These are phyloP conservation scores for Echinochloa phyllopogon DNA, from an alignment of 176 grass and related monocot species.

Conservation along the genomic window DNA sequence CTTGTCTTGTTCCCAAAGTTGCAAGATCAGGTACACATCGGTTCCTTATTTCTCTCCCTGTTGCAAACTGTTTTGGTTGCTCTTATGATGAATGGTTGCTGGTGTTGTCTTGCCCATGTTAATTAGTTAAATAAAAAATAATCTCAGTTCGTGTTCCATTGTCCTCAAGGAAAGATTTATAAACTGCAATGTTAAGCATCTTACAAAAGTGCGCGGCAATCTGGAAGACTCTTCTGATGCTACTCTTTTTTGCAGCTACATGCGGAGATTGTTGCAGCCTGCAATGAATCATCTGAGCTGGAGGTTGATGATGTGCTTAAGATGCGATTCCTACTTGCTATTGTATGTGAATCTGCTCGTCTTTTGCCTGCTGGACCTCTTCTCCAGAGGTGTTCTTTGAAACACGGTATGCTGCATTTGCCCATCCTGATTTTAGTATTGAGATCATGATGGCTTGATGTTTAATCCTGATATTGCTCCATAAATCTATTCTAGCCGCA, in stretches of 20 bases:
- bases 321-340: slow-evolving; percentile 82
- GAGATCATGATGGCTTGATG: slow-evolving; percentile 1
- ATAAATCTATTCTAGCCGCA: slow-evolving; percentile 12
- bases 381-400: slow-evolving; percentile 88
- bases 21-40: slow-evolving; percentile 69
- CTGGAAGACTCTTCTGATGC: slow-evolving; percentile 14
- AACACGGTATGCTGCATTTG: slow-evolving; percentile 59
- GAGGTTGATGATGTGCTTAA: slow-evolving; percentile 59
- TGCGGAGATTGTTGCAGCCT: slow-evolving; percentile 57
- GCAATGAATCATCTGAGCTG: slow-evolving; percentile 46
- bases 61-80: slow-evolving; percentile 29
- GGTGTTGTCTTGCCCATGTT: slow-evolving; percentile 27
- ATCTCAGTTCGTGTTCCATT: background rate
- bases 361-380: slow-evolving; percentile 94
- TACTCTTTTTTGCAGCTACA: slow-evolving; percentile 64
- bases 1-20: slow-evolving; percentile 65
- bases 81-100: slow-evolving; percentile 22
- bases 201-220: background rate
- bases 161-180: background rate
- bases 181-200: background rate
- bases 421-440: background rate
- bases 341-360: slow-evolving; percentile 90
- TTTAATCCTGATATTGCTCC: slow-evolving; percentile 14
- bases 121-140: background rate
- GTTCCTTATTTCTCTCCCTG: slow-evolving; percentile 35